These are phyloP conservation scores for Colletotrichum tropicale DNA, from an alignment of 2,329 filamentous ascomycete species.

Conservation along the genomic window DNA sequence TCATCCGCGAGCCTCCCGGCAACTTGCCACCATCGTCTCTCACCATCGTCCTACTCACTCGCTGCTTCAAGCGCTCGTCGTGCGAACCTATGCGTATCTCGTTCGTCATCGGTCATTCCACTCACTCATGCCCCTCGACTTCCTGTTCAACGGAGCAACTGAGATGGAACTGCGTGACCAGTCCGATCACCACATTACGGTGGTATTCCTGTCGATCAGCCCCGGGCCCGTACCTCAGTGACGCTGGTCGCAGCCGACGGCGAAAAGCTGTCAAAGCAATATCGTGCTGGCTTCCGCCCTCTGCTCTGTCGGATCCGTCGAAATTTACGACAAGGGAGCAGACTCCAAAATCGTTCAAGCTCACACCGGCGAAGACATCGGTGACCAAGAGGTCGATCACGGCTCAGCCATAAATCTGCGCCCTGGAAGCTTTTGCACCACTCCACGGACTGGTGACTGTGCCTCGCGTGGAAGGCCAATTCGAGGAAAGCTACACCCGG, in stretches of 20 bases:
- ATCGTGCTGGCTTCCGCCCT: neutral
- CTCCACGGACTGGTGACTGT: neutral
- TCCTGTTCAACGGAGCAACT: no score
- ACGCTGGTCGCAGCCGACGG: neutral
- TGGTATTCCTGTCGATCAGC: neutral
- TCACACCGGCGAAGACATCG: neutral
- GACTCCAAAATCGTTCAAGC: neutral
- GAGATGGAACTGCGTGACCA: no score
- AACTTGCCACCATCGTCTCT: neutral
- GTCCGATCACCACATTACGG: fast-evolving
- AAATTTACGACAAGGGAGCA: neutral
- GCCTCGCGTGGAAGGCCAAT: neutral
- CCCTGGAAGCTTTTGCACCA: neutral
- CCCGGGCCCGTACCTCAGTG: neutral
- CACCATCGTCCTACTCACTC: neutral
- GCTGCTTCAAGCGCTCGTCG: neutral
- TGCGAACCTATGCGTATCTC: neutral
- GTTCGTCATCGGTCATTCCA: no score
- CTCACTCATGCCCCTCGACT: no score
- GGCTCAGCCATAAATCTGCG: neutral
- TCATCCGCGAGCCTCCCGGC: no score
- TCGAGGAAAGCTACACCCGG: neutral
- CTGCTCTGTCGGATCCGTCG: neutral
- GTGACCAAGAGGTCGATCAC: neutral
- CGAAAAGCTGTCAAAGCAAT: neutral